Evolutionary conservation across 345 rosid species (phyloP).

Genomic region (Eucalyptus microcorys): DNA sequence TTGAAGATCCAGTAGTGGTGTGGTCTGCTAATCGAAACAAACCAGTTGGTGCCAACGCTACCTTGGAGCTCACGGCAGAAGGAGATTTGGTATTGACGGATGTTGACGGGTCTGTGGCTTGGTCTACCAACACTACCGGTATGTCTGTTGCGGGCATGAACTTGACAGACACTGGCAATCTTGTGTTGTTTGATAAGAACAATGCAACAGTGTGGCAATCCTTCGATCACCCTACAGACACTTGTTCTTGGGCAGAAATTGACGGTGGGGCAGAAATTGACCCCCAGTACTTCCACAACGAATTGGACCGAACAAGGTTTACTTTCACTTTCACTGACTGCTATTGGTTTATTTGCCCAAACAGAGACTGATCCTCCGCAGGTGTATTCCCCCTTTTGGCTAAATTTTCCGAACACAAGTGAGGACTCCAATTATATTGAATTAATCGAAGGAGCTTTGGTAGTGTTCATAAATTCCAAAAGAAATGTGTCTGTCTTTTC

Average conservation of each 20-base stretch:
- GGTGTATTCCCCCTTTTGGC: not conserved
- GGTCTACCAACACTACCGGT: not conserved
- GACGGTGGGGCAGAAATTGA: not conserved
- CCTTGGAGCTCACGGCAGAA: not conserved
- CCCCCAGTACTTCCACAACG: not conserved
- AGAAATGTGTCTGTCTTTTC: not conserved
- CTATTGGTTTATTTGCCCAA: not conserved
- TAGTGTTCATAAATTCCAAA: not conserved
- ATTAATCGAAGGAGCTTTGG: not conserved
- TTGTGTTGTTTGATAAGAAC: not conserved
- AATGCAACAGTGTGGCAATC: slow-evolving; percentile 2
- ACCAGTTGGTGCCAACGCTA: not conserved
- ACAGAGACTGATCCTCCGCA: not conserved
- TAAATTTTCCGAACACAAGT: not conserved
- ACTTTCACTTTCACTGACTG: not conserved
- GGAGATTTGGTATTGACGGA: slow-evolving; percentile 2
- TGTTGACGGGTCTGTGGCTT: not conserved
- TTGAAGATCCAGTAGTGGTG: not conserved
- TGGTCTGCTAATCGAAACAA: slow-evolving; percentile 13
- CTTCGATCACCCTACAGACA: slow-evolving; percentile 3
- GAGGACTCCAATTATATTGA: not conserved
- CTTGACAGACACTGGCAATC: not conserved
- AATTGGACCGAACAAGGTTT: not conserved
- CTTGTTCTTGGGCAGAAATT: slow-evolving; percentile 1
- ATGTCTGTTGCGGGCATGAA: not conserved